phyloP scores from a whole-genome alignment of 495 filamentous ascomycete species.

The Recurvomyces mirabilis region DNA sequence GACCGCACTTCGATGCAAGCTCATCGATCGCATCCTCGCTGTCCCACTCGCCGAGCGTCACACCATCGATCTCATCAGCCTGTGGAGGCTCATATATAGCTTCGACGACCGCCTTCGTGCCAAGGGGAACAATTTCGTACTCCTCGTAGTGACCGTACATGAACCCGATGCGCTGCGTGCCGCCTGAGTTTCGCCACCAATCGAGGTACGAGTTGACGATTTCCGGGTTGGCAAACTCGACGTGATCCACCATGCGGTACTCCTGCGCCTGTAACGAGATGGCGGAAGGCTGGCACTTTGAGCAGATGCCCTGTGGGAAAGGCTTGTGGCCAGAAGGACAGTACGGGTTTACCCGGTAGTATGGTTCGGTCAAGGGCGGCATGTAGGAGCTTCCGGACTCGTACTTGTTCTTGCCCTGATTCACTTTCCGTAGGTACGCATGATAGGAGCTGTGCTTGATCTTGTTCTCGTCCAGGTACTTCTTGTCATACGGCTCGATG shows the following conservation, averaged over 20 bases:
- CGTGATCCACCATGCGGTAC: conserved; percentile 97
- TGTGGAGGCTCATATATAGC: conserved; percentile 97
- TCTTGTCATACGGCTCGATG: conserved; percentile 79
- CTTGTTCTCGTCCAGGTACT: conserved; percentile 85
- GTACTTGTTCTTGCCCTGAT: conserved; percentile 89
- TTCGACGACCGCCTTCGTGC: conserved; percentile 92
- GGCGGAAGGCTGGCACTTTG: conserved; percentile 94
- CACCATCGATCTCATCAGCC: conserved; percentile 77
- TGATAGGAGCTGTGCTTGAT: conserved; percentile 98
- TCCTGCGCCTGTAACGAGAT: conserved; percentile 90
- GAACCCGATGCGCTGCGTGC: conserved; percentile 72
- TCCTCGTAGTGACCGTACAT: conserved; percentile 86
- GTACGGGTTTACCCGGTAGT: conserved; percentile 74
- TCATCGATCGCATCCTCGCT: conserved; percentile 75
- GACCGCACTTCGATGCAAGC: conserved; percentile 70
- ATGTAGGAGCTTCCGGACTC: conserved; percentile 88
- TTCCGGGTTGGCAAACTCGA: conserved; percentile 77
- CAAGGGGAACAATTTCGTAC: conserved; percentile 84
- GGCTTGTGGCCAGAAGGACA: conserved; percentile 87
- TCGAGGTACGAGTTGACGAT: conserved; percentile 80
- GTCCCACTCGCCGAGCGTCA: conserved; percentile 78
- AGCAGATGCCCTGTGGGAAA: conserved; percentile 98
- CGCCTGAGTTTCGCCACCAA: conserved; percentile 74
- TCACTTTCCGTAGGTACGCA: conserved; percentile 85
- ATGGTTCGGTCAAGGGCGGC: conserved; percentile 88